These are phyloP conservation scores for Saturnispora silvae DNA, from an alignment of 805 yeast species.

Conservation along the genomic window DNA sequence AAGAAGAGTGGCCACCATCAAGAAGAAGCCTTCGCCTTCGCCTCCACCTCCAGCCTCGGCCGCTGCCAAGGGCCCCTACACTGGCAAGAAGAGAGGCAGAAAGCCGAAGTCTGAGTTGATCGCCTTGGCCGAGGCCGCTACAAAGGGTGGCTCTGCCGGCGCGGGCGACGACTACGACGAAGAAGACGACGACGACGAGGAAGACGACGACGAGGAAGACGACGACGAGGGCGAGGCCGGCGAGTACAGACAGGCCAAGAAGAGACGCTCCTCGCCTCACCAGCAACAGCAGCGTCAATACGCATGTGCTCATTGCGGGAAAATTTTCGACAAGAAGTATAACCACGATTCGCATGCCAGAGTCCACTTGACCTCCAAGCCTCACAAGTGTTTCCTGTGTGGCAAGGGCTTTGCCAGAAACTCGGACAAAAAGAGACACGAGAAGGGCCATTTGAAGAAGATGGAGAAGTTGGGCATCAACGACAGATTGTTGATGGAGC, in stretches of 20 bases:
- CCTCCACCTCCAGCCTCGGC: slow-evolving; percentile 1
- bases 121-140: slow-evolving; percentile 9
- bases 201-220: neutral
- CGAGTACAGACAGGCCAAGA: slow-evolving; percentile 4
- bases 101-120: slow-evolving; percentile 8
- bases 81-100: slow-evolving; percentile 9
- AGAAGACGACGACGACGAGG: neutral
- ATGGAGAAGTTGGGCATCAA: slow-evolving; percentile 7
- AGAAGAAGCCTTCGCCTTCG: slow-evolving; percentile 3
- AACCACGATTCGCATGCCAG: slow-evolving; percentile 14
- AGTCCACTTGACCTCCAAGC: slow-evolving; percentile 11
- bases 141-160: neutral
- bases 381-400: slow-evolving; percentile 12
- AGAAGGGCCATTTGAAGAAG: slow-evolving; percentile 9
- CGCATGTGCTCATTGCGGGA: slow-evolving; percentile 12
- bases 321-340: slow-evolving; percentile 12
- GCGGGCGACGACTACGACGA: neutral
- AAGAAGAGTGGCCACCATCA: slow-evolving; percentile 7
- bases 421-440: slow-evolving; percentile 13
- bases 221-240: neutral
- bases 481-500: slow-evolving; percentile 8
- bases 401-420: slow-evolving; percentile 13
- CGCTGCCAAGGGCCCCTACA: slow-evolving; percentile 3
- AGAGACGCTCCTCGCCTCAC: neutral
- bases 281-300: slow-evolving; percentile 6